These are phyloP conservation scores for Jamesozyma hellenica DNA, from an alignment of 805 yeast genomes.

Conservation along the genomic window DNA sequence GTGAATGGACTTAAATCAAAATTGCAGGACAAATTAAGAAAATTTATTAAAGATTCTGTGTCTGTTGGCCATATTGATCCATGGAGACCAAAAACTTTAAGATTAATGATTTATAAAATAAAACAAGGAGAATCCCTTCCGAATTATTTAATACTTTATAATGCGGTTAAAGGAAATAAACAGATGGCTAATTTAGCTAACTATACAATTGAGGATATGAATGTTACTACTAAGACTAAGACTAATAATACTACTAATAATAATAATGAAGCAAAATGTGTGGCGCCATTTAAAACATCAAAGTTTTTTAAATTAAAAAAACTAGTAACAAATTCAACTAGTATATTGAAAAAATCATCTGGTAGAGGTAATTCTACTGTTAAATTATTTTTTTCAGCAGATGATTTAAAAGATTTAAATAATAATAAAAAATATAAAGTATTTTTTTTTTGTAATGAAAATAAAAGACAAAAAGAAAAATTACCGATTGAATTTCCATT, in stretches of 20 bases:
- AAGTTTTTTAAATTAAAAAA: conserved; percentile 29
- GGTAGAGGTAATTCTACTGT: conserved; percentile 36
- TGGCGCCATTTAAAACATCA: conserved; percentile 21
- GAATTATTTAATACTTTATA: conserved; percentile 27
- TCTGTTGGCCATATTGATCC: conserved; percentile 32
- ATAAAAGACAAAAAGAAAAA: conserved; percentile 17
- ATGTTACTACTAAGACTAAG: neutral
- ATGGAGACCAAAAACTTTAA: conserved; percentile 37
- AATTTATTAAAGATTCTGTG: conserved; percentile 36
- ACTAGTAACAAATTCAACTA: conserved; percentile 36
- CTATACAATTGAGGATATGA: too few relatives aligned
- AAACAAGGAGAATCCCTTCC: conserved; percentile 32
- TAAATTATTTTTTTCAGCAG: conserved; percentile 34
- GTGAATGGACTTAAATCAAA: conserved; percentile 53
- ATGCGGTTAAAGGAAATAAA: conserved; percentile 6
- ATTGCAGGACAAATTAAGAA: conserved; percentile 43
- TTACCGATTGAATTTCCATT: conserved; percentile 65
- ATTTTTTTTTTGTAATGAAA: conserved; percentile 43
- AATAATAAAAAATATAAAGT: conserved; percentile 30
- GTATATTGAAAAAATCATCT: neutral
- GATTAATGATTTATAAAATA: conserved; percentile 35
- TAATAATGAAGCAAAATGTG: neutral
- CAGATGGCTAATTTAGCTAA: neutral
- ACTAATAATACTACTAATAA: neutral
- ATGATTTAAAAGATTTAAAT: conserved; percentile 34